Base-by-base conservation (phyloP, 768 basidiomycete species). In the Tulasnella sp. region DNA sequence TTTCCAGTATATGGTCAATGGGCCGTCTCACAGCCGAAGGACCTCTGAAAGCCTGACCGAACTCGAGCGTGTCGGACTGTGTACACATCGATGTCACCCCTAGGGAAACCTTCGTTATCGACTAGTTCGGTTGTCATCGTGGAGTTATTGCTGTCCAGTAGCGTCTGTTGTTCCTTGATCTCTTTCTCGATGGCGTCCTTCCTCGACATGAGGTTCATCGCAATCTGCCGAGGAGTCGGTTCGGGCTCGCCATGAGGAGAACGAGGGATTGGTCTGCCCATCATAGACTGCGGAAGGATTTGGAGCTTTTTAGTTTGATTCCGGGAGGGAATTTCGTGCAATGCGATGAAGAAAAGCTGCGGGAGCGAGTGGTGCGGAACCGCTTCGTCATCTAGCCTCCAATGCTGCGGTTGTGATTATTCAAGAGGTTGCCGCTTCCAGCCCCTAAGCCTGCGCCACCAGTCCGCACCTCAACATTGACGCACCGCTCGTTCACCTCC, bases 61-160 rank as follows among this genome's bases (percentile, higher is more conserved):
- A 75, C 73, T 11, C 77, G 31, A 15, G 94, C 93, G 69, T 85
- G 84, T 31, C 93, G 86, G 25, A 96, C 90, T 14, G 91, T 90
- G 81, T 89, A 93, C 22, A 97, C 86, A 79, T 96, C 93, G 78
- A 98, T 87, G 83, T 97, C 85, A 17, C 89, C 89, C 17, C 94
- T 87, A 0, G 96, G 96, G 82, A 94, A 98, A 8, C 97, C 97
- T 72, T 97, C 93, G 0, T 85, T 78, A 81, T 97, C 95, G 68
- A 97, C 88, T 40, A 98, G 88, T 0, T 93, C 89, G 0, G 91
- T 88, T 34, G 88, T 83, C 85, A 94, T 88, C 1, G 87, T 89
- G 39, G 87, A 87, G 54, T 86, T 83, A 80, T 93, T 91, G 71
- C 86, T 84, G 79, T 85, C 84, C 79, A 94, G 88, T 74, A 93